Base-by-base conservation (phyloP, 208 protist genomes). In the Polymyxa betae region DNA sequence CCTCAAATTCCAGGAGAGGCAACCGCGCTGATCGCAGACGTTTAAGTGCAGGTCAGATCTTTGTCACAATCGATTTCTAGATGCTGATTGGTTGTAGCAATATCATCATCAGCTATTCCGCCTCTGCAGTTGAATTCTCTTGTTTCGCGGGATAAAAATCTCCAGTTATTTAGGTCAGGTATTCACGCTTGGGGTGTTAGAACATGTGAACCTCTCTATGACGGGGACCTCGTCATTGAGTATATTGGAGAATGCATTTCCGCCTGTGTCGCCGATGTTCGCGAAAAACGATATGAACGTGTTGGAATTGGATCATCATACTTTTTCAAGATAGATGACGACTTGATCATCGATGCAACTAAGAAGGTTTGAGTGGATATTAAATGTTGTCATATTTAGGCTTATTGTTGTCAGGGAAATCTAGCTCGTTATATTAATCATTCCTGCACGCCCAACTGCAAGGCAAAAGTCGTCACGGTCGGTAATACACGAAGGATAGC, bases 111-210 rank as follows among this genome's bases (percentile, higher is more conserved):
- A 20, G n/a, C 72, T 5, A 82, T 5, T 35, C 5, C 72, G 16
- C 12, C 40, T 82, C n/a, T 82, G 72, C 72, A 82, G n/a, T 5
- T 5, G 12, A 82, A 82, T 43, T 5, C 72, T 35, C n/a, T 82
- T 40, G 5, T 5, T 12, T 40, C 72, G 12, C 72, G 72, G 12
- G 35, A 82, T 0, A 91, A 91, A 45, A 10, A 77, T 0, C 38
- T 91, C 10, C 88, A 91, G 45, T 88, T 91, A 29, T 87, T 89
- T 0, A 78, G 88, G 12, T 91, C 90, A 1, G 44, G 49, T 24
- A 91, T 91, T 66, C 90, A 91, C 44, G 90, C 78, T 0, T 91
- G 72, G 32, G 90, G 90, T n/a, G 38, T 91, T n/a, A 54, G 87
- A 12, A 72, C 68, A 24, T 29, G 72, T 16, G 90, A 91, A 38